A percentile compares a stretch with the other conserved stretches of the same genome.
These are phyloP conservation scores for Cladosporium austrohemisphaericum DNA, from an alignment of 2,329 filamentous ascomycete genomes.

Conservation along the genomic window DNA sequence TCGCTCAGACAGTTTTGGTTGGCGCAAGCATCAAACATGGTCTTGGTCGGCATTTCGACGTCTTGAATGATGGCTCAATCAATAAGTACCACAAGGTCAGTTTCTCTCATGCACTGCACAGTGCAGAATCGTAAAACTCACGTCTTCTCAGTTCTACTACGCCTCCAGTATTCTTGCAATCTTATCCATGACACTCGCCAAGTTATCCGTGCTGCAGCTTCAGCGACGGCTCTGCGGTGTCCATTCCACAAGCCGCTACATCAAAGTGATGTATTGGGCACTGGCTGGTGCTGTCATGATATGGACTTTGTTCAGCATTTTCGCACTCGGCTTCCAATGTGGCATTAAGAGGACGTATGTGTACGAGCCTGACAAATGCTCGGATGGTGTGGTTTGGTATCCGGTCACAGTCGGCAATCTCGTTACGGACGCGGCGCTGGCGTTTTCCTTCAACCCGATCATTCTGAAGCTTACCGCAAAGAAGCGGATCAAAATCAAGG, in stretches of 20 bases:
- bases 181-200: background rate
- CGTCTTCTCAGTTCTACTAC: background rate
- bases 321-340: conserved; percentile 1
- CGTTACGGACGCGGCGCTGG: background rate
- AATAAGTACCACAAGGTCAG: background rate
- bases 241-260: background rate
- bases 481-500: background rate
- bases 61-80: background rate
- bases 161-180: conserved; percentile 1
- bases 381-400: background rate
- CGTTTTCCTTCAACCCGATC: background rate
- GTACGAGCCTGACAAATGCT: background rate
- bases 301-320: conserved; percentile 1
- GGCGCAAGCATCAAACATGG: background rate
- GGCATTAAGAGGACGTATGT: background rate
- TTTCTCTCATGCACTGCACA: background rate
- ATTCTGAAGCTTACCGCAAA: background rate
- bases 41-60: background rate
- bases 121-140: no score
- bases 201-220: background rate
- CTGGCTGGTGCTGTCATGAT: background rate
- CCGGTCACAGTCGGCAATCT: background rate
- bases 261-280: conserved; percentile 1
- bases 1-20: background rate
- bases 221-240: background rate